These are phyloP conservation scores for Globisporangium paroecandrum DNA, from an alignment of 352 stramenopile species.

Conservation along the genomic window DNA sequence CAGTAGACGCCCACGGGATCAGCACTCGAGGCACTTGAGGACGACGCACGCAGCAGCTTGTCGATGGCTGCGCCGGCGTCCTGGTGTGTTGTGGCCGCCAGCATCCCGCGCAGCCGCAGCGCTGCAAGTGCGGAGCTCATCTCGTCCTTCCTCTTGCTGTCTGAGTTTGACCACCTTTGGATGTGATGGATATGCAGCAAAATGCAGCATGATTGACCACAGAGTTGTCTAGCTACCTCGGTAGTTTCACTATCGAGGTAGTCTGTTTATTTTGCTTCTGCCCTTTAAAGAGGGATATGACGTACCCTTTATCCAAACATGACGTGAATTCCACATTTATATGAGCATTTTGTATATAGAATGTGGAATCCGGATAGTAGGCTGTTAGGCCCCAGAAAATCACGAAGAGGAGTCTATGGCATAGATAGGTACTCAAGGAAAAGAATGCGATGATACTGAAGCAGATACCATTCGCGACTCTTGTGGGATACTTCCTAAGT, in stretches of 20 bases:
- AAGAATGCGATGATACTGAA: neutral
- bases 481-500: neutral
- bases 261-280: too few species aligned
- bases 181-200: neutral
- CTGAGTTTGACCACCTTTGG: neutral
- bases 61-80: constrained; percentile 55
- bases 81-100: constrained; percentile 70
- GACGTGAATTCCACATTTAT: neutral
- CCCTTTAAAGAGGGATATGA: too few species aligned
- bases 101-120: constrained; percentile 66
- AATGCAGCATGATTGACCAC: neutral
- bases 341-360: too few species aligned
- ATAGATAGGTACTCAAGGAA: neutral
- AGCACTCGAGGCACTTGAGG: neutral
- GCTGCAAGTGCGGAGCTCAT: constrained; percentile 73
- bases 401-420: neutral
- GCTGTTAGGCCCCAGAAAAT: too few species aligned
- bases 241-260: too few species aligned
- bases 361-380: too few species aligned
- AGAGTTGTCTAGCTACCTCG: too few species aligned
- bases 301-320: neutral
- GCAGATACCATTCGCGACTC: neutral
- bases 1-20: constrained; percentile 67
- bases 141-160: constrained; percentile 1
- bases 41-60: constrained; percentile 27